Percentiles rank a stretch among this genome's conserved stretches.
These are phyloP conservation scores for Pythium pyrilobum DNA, from an alignment of 352 stramenopile species.

Conservation along the genomic window DNA sequence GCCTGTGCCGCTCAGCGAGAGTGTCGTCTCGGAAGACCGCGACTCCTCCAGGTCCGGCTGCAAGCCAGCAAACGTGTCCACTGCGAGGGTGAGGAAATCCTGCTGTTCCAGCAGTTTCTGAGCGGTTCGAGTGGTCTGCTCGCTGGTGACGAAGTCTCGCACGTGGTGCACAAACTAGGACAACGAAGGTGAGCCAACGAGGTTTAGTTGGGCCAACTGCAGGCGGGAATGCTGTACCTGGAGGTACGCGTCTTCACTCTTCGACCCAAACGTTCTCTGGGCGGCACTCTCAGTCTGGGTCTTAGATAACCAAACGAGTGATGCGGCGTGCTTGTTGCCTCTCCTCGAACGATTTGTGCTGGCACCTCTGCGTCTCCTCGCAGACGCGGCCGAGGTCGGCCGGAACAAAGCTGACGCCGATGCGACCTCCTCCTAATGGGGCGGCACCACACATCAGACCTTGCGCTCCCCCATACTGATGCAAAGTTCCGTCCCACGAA, in stretches of 20 bases:
- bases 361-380: neutral
- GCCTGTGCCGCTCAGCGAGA: neutral
- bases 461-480: too few relatives aligned
- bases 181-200: neutral
- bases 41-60: neutral
- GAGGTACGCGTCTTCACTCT: conserved; percentile 35
- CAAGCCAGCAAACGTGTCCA: conserved; percentile 5
- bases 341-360: neutral
- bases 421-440: neutral
- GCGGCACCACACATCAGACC: too few relatives aligned
- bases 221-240: too few relatives aligned
- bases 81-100: conserved; percentile 13
- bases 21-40: neutral
- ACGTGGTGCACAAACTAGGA: conserved; percentile 17
- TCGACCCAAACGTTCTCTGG: conserved; percentile 41
- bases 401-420: conserved; percentile 1
- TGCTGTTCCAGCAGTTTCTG: conserved; percentile 7
- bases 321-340: neutral
- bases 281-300: conserved; percentile 36
- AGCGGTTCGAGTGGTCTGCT: neutral
- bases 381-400: conserved; percentile 9
- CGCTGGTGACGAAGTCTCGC: conserved; percentile 1
- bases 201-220: too few relatives aligned
- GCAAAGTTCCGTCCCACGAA: conserved; percentile 15
- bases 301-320: conserved; percentile 42